Percentiles rank a stretch among this genome's conserved stretches.
These are phyloP conservation scores for Nicotiana sylvestris DNA, from an alignment of 257 asterid species.

Conservation along the genomic window DNA sequence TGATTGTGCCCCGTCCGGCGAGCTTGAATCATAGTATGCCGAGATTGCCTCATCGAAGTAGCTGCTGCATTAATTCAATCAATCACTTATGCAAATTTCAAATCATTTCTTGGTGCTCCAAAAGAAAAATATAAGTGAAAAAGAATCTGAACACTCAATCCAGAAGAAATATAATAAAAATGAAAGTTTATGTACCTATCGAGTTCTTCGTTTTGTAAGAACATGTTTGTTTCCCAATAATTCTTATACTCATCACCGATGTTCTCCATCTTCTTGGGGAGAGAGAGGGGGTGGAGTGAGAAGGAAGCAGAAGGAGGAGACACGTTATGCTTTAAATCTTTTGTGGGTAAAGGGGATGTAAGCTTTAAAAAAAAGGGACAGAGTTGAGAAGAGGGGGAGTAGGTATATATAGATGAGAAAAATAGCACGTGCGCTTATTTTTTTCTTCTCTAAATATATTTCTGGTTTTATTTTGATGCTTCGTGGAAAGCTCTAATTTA, in stretches of 20 bases:
- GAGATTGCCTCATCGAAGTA: slow-evolving; percentile 52
- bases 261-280: slow-evolving; percentile 32
- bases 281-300: neutral
- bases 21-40: slow-evolving; percentile 63
- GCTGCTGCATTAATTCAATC: slow-evolving; percentile 21
- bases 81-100: neutral
- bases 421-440: slow-evolving; percentile 3
- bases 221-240: slow-evolving; percentile 58
- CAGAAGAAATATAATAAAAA: neutral
- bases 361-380: neutral
- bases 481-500: neutral
- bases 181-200: slow-evolving; percentile 30
- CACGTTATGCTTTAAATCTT: neutral
- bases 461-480: neutral
- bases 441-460: neutral
- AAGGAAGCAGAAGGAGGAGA: neutral
- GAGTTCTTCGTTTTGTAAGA: slow-evolving; percentile 49
- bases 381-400: neutral
- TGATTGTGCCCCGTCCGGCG: slow-evolving; percentile 57
- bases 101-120: neutral
- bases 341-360: neutral
- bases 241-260: slow-evolving; percentile 38
- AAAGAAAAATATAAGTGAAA: neutral
- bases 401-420: neutral
- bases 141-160: neutral